Evolutionary conservation across 1,139 yeast species (phyloP).

Genomic region (Debaryomyces nepalensis): DNA sequence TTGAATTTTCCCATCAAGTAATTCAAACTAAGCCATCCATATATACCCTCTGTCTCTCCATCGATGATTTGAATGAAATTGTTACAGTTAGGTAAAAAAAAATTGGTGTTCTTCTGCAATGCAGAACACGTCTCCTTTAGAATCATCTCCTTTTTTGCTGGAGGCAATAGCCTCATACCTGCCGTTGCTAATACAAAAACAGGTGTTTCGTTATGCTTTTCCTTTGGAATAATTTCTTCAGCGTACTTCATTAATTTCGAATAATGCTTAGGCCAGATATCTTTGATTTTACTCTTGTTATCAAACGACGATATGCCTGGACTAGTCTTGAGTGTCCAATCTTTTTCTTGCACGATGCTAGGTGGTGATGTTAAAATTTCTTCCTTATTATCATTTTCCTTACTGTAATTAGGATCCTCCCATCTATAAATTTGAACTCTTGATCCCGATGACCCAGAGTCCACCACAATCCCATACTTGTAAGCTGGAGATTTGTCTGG

Average conservation of each 20-base stretch:
- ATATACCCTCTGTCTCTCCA: conserved; percentile 80
- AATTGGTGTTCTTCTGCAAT: conserved; percentile 53
- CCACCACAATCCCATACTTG: conserved; percentile 73
- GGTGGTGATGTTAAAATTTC: conserved; percentile 58
- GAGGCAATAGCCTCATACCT: conserved; percentile 69
- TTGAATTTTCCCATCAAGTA: conserved; percentile 63
- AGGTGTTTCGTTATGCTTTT: conserved; percentile 61
- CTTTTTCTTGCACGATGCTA: conserved; percentile 56
- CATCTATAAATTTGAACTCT: conserved; percentile 71
- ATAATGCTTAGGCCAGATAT: conserved; percentile 67
- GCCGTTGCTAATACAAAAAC: conserved; percentile 79
- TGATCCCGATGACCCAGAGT: conserved; percentile 84
- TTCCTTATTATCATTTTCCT: conserved; percentile 27
- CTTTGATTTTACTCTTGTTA: conserved; percentile 40
- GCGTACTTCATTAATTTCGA: conserved; percentile 60
- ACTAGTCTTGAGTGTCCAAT: conserved; percentile 63
- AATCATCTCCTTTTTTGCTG: conserved; percentile 51
- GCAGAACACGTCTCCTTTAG: conserved; percentile 56
- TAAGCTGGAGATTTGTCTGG: conserved; percentile 14
- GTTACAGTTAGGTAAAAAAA: conserved; percentile 54
- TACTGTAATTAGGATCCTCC: conserved; percentile 50
- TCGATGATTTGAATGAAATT: conserved; percentile 73
- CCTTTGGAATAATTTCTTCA: conserved; percentile 58
- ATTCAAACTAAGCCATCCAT: conserved; percentile 81
- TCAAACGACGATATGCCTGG: conserved; percentile 73